Evolutionary conservation across 2,329 filamentous ascomycete genomes (phyloP).

Genomic region (Monosporascus sp.): DNA sequence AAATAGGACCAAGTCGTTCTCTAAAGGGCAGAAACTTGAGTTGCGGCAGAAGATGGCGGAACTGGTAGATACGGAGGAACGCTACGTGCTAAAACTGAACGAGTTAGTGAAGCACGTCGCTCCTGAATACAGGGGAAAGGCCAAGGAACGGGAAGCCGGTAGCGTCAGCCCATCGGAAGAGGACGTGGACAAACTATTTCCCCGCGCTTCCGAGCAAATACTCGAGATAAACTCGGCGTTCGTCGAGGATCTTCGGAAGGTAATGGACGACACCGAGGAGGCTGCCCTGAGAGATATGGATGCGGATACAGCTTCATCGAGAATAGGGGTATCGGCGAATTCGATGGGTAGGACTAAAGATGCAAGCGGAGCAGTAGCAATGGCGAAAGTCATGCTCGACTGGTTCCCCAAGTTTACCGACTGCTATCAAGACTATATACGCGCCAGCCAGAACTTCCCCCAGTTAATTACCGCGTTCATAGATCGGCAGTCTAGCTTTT

Average conservation of each 20-base stretch:
- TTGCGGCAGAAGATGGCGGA: constrained; percentile 86
- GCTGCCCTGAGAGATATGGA: constrained; percentile 75
- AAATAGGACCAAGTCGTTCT: constrained; percentile 72
- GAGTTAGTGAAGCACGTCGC: constrained; percentile 79
- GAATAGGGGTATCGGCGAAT: constrained; percentile 35
- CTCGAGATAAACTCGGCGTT: constrained; percentile 78
- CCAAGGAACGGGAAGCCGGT: constrained; percentile 49
- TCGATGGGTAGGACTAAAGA: constrained; percentile 53
- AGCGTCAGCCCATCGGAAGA: constrained; percentile 68
- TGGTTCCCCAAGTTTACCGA: constrained; percentile 92
- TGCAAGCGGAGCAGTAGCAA: constrained; percentile 68
- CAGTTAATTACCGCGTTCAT: constrained; percentile 74
- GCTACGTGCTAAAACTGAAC: constrained; percentile 84
- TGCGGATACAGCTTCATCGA: constrained; percentile 42
- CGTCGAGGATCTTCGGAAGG: constrained; percentile 65
- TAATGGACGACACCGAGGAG: constrained; percentile 80
- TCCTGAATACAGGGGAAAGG: constrained; percentile 69
- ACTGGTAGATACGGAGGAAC: constrained; percentile 86
- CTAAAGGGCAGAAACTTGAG: constrained; percentile 75
- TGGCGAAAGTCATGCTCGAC: constrained; percentile 77
- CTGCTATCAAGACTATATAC: constrained; percentile 90
- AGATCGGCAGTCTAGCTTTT: constrained; percentile 76
- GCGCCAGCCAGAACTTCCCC: constrained; percentile 81
- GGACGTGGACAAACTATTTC: constrained; percentile 74
- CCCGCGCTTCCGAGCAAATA: constrained; percentile 73